Evolutionary conservation across 495 filamentous ascomycete species (phyloP), one percentile per base, ranked within the genome.

Genomic region (Stereocaulon alpinum): DNA sequence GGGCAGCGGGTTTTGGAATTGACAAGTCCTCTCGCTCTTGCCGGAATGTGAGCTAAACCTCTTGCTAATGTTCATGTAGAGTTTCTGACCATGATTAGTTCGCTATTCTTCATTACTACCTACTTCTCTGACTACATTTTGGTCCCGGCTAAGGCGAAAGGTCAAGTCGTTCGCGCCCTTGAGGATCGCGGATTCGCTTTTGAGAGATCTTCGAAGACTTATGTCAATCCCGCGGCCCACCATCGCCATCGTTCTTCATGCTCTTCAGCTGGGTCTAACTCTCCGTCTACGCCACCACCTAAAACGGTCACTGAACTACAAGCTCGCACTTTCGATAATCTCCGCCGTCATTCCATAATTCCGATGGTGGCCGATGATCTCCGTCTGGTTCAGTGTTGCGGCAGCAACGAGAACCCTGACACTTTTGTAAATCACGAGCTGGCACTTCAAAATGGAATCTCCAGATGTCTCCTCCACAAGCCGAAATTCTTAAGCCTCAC

Each of bases 41-140:
- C 92, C 32, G 88, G 88, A 66, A 92, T 98, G 85, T 87, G 76
- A 67, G 82, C 75, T 29, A 53, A 18, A 22, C 4, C 20, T 22
- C 12, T 54, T 48, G 41, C 56, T 40, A 53, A 37, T 55, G 4
- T 6, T 43, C 22, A 41, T 15, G 1, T 45, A 52, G 27, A 27
- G 49, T 44, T 34, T 32, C 50, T 64, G 22, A 63, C 54, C 22
- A 27, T 27, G 3, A 48, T 58, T 56, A 86, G 85, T 40, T 87
- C 93, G 42, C 95, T 98, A 63, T 96, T 97, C 71, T 97, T 98
- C 77, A 94, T 96, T 67, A 95, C 92, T 1, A 97, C 93, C 24
- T 98, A 98, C 70, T 96, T 95, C 69, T 89, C 88, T 14, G 93
- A 98, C 72, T 98, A 95, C 73, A 95, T 98, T 63, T 77, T 98